Base-by-base conservation (phyloP, 2,329 filamentous ascomycete species). In the Botrytis deweyae region DNA sequence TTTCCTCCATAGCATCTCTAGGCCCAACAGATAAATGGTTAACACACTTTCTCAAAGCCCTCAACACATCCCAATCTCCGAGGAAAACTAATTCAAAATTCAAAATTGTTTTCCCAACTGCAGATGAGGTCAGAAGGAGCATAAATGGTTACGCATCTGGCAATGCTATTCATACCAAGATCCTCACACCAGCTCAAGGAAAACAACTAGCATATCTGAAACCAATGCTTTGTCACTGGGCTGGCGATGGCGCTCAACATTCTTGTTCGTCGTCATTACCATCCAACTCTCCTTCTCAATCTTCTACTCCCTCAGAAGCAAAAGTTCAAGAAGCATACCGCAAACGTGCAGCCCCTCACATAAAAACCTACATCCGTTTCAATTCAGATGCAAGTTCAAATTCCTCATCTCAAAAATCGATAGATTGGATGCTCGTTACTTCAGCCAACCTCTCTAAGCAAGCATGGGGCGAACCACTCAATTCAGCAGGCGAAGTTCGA, bases 361-460 rank as follows among this genome's bases (percentile, higher is more conserved):
- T 97, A 80, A 97, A 97, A 81, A 97, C 94, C 0, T 97, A 96
- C 79, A 90, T 95, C 63, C 89, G 92, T 7, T 94, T 87, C 77
- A 83, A 84, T 71, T 58, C 52, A 58, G 52, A 58, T 29, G 18
- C 52, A 33, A 58, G 6, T 4, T 68, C 52, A 58, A 33, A 1
- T 29, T 68, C 46, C 4, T 40, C 25, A 18, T 12, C 72, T 81
- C n/a, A 79, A 83, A 58, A 42, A 68, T 80, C 78, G 2, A 90
- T 97, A 58, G 92, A 96, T 79, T 97, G 94, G 95, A 93, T 93
- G 2, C 85, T 97, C 76, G 81, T 97, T 3, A 97, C 93, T 0
- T 96, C 93, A n/a, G 94, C 94, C n/a, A 97, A 97, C 78, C 82
- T 97, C 3, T 96, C 93, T 2, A 95, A 91, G 75, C 94, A 97